A percentile compares a stretch with the other conserved stretches of the same genome.
Conservation (phyloP, 2,329 filamentous ascomycete species). For the Huntiella savannae region DNA sequence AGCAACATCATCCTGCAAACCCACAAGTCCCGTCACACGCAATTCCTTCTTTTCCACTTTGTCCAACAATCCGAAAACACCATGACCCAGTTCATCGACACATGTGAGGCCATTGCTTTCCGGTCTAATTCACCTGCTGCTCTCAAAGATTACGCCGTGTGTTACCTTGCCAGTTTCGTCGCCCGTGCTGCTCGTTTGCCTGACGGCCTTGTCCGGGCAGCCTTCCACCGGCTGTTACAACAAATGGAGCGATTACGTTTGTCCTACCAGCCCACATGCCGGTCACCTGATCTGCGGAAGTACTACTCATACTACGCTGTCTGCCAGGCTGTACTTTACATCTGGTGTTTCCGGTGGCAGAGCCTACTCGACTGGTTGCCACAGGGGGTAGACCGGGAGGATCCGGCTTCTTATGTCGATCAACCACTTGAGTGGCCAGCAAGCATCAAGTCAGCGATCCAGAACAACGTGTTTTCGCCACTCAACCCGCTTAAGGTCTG, state of each 20-base stretch:
- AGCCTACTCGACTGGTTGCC: constrained; percentile 53
- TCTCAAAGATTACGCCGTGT: constrained; percentile 65
- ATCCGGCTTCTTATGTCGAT: constrained; percentile 39
- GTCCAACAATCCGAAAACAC: constrained; percentile 63
- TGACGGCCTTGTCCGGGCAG: constrained; percentile 55
- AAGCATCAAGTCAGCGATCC: constrained; percentile 53
- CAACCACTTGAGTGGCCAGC: constrained; percentile 64
- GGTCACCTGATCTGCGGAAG: constrained; percentile 66
- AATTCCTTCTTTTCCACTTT: constrained; percentile 93
- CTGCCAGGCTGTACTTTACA: constrained; percentile 78
- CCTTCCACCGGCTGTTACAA: constrained; percentile 60
- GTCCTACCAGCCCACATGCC: constrained; percentile 53
- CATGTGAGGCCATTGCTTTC: constrained; percentile 18
- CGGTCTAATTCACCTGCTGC: constrained; percentile 50
- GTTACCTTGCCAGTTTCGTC: constrained; percentile 88
- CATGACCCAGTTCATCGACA: constrained; percentile 46
- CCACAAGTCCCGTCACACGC: constrained; percentile 78
- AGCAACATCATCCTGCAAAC: constrained; percentile 74
- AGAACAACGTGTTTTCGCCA: constrained; percentile 62
- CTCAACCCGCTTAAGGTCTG: constrained; percentile 94
- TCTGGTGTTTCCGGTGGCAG: constrained; percentile 95
- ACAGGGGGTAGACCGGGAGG: constrained; percentile 42
- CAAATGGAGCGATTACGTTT: constrained; percentile 60
- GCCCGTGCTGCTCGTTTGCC: constrained; percentile 73
- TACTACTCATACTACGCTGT: constrained; percentile 76